Base-by-base conservation (phyloP, 2,329 filamentous ascomycete genomes). In the Drechslerella dactyloides region DNA sequence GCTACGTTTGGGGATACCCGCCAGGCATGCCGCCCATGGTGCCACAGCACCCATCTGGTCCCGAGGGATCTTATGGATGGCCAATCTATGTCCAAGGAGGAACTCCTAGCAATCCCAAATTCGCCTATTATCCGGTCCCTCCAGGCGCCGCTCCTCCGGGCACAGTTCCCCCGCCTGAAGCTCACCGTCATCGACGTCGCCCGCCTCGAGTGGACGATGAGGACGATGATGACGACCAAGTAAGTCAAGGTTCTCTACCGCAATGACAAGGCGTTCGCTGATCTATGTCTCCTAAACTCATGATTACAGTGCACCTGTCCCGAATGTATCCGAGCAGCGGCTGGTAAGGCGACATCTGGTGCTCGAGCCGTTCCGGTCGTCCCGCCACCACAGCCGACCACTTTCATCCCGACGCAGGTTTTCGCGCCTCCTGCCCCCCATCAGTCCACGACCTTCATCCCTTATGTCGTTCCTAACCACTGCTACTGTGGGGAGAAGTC, bases 81-180 rank as follows among this genome's bases (percentile, higher is more conserved):
- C 66, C 66, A 15, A 59, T 70, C 10, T 70, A 70, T 13, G 21
- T 70, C n/a, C 54, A 70, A 44, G 59, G 59, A 51, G 66, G 66
- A 4, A 64, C 66, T 42, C 10, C 59, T 50, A 63, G 37, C 33
- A 59, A 64, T 24, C 66, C 58, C 1, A 52, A 70, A n/a, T 59
- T 64, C 21, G 66, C 66, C 2, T 70, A 70, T 23, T 70, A 64
- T 30, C 66, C 66, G 1, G 33, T 69, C 23, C 35, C 65, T 33
- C 24, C 52, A 15, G 46, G 30, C 10, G 27, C 46, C 5, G 58
- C 40, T 21, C 53, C 65, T 35, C 2, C 35, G 2, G 53, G 30
- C 15, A 23, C n/a, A 10, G 42, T 52, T 17, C 44, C 27, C 8
- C 37, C 37, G 15, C 13, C 3, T 19, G 8, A 17, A 17, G 11